phyloP scores from a whole-genome alignment of 75 land plant genomes.

The Sequoiadendron giganteum region DNA sequence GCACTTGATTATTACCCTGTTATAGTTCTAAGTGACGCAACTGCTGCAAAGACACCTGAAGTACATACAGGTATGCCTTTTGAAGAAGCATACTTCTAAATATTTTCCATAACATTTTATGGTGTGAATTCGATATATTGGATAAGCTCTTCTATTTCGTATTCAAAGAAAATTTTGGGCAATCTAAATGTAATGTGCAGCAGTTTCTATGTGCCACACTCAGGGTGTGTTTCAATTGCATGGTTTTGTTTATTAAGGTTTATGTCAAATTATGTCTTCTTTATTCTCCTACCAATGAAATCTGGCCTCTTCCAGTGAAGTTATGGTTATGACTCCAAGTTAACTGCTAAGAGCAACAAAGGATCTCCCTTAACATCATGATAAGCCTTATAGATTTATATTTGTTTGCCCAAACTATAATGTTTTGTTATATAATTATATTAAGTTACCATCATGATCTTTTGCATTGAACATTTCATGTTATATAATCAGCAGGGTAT shows the following conservation, averaged over 20 bases:
- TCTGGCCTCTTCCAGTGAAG: not conserved
- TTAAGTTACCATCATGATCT: not conserved
- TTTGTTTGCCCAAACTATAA: not conserved
- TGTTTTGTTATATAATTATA: not conserved
- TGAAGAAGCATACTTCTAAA: not conserved
- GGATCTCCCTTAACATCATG: not conserved
- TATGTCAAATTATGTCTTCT: not conserved
- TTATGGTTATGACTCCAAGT: not conserved
- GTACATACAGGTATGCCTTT: constrained; percentile 54
- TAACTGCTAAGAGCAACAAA: not conserved
- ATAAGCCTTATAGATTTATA: not conserved
- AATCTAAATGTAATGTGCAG: not conserved
- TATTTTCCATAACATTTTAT: not conserved
- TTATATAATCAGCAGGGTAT: not conserved
- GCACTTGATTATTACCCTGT: constrained; percentile 61
- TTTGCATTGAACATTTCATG: not conserved
- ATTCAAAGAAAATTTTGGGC: not conserved
- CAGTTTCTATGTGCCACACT: not conserved
- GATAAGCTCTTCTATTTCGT: not conserved
- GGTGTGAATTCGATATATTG: not conserved
- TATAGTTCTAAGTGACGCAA: constrained; percentile 74
- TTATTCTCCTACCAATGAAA: not conserved
- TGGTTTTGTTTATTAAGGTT: not conserved
- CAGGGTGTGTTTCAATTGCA: not conserved
- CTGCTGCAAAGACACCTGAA: constrained; percentile 72